Evolutionary conservation across 176 grass and related monocot genomes (phyloP).

Genomic region (Aegilops bicornis): DNA sequence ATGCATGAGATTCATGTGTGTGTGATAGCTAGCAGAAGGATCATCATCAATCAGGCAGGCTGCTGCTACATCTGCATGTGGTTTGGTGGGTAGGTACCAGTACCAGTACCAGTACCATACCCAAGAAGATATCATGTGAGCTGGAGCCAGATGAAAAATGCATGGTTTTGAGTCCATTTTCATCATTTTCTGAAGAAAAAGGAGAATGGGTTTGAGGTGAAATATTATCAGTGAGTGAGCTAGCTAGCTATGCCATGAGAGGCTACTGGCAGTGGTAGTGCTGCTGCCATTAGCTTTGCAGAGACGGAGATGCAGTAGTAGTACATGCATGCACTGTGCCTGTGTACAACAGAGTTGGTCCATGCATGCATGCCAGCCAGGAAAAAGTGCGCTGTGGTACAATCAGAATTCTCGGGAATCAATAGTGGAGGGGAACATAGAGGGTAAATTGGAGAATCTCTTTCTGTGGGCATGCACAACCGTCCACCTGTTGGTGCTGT

Average conservation of each 20-base stretch:
- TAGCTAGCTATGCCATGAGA: neutral
- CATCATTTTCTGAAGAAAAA: neutral
- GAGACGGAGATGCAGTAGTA: neutral
- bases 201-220: conserved; percentile 11
- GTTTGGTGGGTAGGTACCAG: conserved; percentile 39
- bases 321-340: neutral
- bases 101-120: conserved; percentile 1
- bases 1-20: conserved; percentile 31
- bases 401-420: conserved; percentile 27
- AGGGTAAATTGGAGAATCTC: conserved; percentile 42
- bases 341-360: conserved; percentile 34
- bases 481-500: neutral
- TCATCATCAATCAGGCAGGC: conserved; percentile 33
- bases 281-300: conserved; percentile 43
- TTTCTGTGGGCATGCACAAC: conserved; percentile 39
- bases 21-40: neutral
- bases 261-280: conserved; percentile 5
- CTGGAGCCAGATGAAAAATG: conserved; percentile 28
- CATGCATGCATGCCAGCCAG: conserved; percentile 36
- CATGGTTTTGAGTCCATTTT: too few species aligned
- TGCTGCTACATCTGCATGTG: conserved; percentile 42
- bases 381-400: conserved; percentile 46
- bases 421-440: conserved; percentile 13
- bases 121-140: conserved; percentile 40
- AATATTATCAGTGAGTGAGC: conserved; percentile 5